These are phyloP conservation scores for Pseudogymnoascus sp. DNA, from an alignment of 2,329 filamentous ascomycete genomes.

Conservation along the genomic window DNA sequence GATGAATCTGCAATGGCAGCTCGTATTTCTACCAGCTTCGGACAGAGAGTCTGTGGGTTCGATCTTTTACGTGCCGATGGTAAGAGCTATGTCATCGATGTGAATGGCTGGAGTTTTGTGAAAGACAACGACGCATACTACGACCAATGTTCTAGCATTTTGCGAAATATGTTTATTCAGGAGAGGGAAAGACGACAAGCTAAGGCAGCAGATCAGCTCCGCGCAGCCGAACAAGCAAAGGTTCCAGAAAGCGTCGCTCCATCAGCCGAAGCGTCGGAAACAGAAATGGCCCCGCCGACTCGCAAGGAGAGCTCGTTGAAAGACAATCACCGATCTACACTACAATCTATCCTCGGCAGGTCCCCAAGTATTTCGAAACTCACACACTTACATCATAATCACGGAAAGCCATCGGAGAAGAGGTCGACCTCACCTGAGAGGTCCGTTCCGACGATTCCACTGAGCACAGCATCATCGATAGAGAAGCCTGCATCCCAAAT, in stretches of 20 bases:
- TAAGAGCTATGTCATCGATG: conserved; percentile 94
- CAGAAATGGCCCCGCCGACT: conserved; percentile 2
- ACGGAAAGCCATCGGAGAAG: not conserved
- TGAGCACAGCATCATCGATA: not conserved
- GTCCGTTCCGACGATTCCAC: not conserved
- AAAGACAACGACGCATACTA: conserved; percentile 99
- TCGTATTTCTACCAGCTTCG: conserved; percentile 85
- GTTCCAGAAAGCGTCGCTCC: conserved; percentile 19
- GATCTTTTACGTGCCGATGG: conserved; percentile 82
- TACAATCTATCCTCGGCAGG: conserved; percentile 51
- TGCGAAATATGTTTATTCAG: conserved; percentile 79
- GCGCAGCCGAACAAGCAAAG: conserved; percentile 19
- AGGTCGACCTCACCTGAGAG: not conserved
- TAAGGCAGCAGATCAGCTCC: conserved; percentile 31
- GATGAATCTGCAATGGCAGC: conserved; percentile 81
- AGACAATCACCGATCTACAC: conserved; percentile 37
- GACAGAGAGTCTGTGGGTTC: conserved; percentile 91
- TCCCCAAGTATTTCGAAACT: conserved; percentile 55
- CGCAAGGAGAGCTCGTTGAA: conserved; percentile 25
- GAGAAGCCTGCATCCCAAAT: not conserved
- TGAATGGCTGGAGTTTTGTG: conserved; percentile 99
- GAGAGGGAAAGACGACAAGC: conserved; percentile 56
- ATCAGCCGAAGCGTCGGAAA: conserved; percentile 15
- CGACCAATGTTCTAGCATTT: conserved; percentile 76
- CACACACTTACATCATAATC: conserved; percentile 30